These are phyloP conservation scores for Bipolaris cookei DNA, from an alignment of 2,329 filamentous ascomycete species.

Conservation along the genomic window DNA sequence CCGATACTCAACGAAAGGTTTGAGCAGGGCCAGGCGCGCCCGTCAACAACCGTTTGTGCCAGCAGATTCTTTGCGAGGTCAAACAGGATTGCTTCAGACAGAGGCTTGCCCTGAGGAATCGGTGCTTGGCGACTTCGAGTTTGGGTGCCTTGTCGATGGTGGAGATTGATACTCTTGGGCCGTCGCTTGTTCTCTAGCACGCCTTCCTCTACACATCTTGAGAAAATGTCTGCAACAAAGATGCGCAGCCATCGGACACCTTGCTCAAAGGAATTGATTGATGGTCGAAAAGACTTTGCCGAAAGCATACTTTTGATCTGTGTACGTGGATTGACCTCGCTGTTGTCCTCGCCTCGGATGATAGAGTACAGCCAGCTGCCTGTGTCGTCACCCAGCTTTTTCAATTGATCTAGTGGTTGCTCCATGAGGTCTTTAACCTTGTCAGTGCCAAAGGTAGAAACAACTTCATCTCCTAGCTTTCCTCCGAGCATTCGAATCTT, in stretches of 20 bases:
- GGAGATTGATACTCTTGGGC: slow-evolving; percentile 83
- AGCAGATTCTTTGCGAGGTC: slow-evolving; percentile 78
- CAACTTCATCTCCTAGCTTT: slow-evolving; percentile 87
- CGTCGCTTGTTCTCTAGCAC: slow-evolving; percentile 85
- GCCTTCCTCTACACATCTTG: slow-evolving; percentile 87
- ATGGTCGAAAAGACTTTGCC: slow-evolving; percentile 90
- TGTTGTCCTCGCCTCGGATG: slow-evolving; percentile 83
- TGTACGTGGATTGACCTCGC: slow-evolving; percentile 87
- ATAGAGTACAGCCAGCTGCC: slow-evolving; percentile 84
- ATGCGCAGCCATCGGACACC: slow-evolving; percentile 86
- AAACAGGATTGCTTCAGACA: slow-evolving; percentile 76
- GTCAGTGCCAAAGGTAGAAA: slow-evolving; percentile 81
- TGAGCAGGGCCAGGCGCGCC: slow-evolving; percentile 85
- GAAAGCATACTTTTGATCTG: slow-evolving; percentile 98
- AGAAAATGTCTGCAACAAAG: slow-evolving; percentile 89
- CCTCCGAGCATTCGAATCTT: slow-evolving; percentile 96
- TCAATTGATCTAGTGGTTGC: slow-evolving; percentile 76
- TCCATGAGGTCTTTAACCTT: slow-evolving; percentile 75
- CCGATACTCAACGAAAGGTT: slow-evolving; percentile 87
- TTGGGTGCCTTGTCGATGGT: slow-evolving; percentile 77
- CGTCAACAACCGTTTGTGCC: slow-evolving; percentile 77
- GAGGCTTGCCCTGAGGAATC: slow-evolving; percentile 75
- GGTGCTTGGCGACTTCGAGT: slow-evolving; percentile 75
- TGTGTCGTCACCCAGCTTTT: slow-evolving; percentile 80
- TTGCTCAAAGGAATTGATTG: slow-evolving; percentile 78